Evolutionary conservation across 352 stramenopile species (phyloP), one percentile per base, ranked within the genome.

Genomic region (Peronospora destructor): DNA sequence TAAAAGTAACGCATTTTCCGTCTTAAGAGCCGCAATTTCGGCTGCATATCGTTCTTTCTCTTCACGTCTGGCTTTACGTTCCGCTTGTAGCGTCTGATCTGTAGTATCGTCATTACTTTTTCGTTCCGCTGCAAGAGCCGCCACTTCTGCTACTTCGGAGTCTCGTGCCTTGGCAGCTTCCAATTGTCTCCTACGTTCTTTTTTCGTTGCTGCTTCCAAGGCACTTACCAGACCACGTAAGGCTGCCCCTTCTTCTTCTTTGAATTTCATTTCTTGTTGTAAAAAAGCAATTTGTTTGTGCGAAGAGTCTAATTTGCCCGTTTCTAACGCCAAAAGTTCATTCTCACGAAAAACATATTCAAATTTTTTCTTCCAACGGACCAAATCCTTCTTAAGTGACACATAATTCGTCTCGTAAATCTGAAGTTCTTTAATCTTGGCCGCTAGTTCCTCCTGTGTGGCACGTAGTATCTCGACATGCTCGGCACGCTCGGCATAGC

Each of bases 311-410:
- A 92, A 65, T 56, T 92, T 92, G 23, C 72, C 71, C n/a, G 76
- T 87, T 49, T 92, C 81, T 21, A 89, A 66, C 45, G 76, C 85
- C 32, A 92, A 49, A 52, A 92, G 64, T 60, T 92, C 81, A 59
- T 92, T 92, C 57, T 92, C 81, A 36, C 77, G 65, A 50, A 92
- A 90, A 13, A 92, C 79, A 49, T 85, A 90, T 59, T 92, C 78
- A 50, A 90, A 92, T 45, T 90, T 92, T 36, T 90, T 90, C 58
- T 90, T 92, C 81, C 81, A 92, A 51, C 76, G 74, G 44, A 65
- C 36, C 4, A 87, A 54, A 42, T 92, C 81, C 56, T 85, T 85
- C 61, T 89, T 89, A 30, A 83, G 70, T 34, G 71, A 54, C 38
- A 85, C 66, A 61, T 88, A 91, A 56, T 88, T 87, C 47, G 49